Base-by-base conservation (phyloP, 169 alveolate genomes). In the Cryptosporidium sp. region DNA sequence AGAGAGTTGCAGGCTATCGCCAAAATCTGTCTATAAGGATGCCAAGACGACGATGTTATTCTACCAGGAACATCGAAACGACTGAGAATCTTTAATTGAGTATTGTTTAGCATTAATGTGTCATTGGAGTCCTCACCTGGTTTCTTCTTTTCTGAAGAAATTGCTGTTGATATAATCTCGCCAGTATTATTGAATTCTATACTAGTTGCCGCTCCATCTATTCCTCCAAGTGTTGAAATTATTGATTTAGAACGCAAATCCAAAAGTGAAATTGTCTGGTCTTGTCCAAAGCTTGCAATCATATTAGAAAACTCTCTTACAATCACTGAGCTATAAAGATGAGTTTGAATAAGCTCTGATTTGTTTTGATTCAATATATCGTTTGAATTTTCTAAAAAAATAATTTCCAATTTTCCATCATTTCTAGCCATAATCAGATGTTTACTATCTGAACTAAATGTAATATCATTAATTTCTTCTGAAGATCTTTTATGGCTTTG, bases 11-110 rank as follows among this genome's bases (percentile, higher is more conserved):
- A 80, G 1, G 80, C 72, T 14, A 80, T 23, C 0, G 80, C 44
- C 23, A 80, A 42, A 1, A 80, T 80, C 18, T 80, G 56, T 29
- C 89, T 80, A 62, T 62, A 61, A 26, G 89, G 89, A 42, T 80
- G 89, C 89, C 89, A 80, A n/a, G 89, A 62, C 10, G 68, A 48
- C 33, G 73, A 60, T 8, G 68, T 18, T 16, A 80, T 60, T 60
- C 89, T 60, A 12, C 89, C 89, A 4, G 89, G 89, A 45, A 80
- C 62, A 29, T 80, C 89, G 39, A 80, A 80, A 29, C 89, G 56
- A 65, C 89, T 45, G 33, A 80, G 89, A 33, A 26, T 39, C 26
- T 80, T 60, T 21, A 80, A 29, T 16, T 61, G 9, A 10, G 29
- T 39, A 51, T 80, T 29, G 35, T 29, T 23, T 48, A 80, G 42